Base-by-base conservation (phyloP, 345 rosid species). In the Populus davidiana region DNA sequence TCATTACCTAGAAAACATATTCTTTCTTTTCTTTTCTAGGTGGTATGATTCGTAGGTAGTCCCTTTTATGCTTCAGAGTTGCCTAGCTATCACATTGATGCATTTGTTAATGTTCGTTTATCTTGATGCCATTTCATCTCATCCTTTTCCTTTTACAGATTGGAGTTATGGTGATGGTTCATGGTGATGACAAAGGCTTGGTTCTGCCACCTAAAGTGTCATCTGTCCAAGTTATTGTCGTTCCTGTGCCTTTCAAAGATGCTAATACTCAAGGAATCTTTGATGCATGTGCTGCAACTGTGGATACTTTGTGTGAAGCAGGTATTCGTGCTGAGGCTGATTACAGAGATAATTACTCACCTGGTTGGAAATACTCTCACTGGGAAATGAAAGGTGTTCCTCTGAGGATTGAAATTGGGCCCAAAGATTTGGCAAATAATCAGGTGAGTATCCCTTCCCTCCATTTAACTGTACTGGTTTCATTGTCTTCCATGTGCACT, bases 361-460 rank as follows among this genome's bases (percentile, higher is more conserved):
- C 98, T 27, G 98, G 97, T 47, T 96, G 99, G 99, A 96, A 96
- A 90, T 96, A 93, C 76, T 96, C 99, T 39, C 80, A 93, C 84
- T 93, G 97, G 98, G 99, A 96, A 84, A 84, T 93, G 98, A 96
- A 93, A 82, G 98, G 99, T 72, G 99, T 96, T 72, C 97, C 99
- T 21, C 77, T 96, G 35, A 92, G 99, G 85, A 92, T 96, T 71
- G 99, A 96, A 88, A 96, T 96, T 74, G 98, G 98, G 59, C 99
- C 97, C 72, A 86, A 91, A 80, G 99, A 93, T 82, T 83, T 93
- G 83, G 93, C 88, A 59, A 92, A 93, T 65, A 81, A 91, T 62
- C 96, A 93, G 95, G 98, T 90, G 29, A 78, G 85, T 8, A 33
- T 13, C 72, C 43, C 17, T 21, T 71, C 70, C 20, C 54, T 67